Conservation (phyloP, 495 filamentous ascomycete species). For the Coniosporium apollinis region DNA sequence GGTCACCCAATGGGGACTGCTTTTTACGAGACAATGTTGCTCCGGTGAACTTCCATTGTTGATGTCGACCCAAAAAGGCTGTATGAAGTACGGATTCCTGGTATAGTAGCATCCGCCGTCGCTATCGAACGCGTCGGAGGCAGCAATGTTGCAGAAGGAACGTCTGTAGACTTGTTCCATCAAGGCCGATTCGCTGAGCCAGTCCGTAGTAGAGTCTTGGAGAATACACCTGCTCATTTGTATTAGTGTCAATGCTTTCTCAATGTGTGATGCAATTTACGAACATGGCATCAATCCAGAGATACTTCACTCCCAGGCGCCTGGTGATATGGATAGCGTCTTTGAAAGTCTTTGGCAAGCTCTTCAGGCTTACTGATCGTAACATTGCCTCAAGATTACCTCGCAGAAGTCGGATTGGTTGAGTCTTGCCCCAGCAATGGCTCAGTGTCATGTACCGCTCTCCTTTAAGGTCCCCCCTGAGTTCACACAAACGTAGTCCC, state of each 20-base stretch:
- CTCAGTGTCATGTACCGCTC: constrained; percentile 2
- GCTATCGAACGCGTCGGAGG: constrained; percentile 1
- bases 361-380: too few species aligned
- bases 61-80: not conserved
- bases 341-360: constrained; percentile 6
- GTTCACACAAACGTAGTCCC: too few species aligned
- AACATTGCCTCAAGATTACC: too few species aligned
- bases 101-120: not conserved
- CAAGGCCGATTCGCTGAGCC: not conserved
- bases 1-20: not conserved
- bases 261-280: too few species aligned
- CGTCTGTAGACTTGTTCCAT: constrained; percentile 4
- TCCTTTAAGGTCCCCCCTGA: too few species aligned
- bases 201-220: constrained; percentile 3
- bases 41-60: not conserved
- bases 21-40: constrained; percentile 1
- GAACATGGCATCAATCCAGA: constrained; percentile 10
- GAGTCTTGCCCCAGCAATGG: constrained; percentile 2
- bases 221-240: too few species aligned
- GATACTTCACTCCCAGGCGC: constrained; percentile 5
- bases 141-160: constrained; percentile 6
- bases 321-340: constrained; percentile 4
- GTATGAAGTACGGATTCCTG: not conserved
- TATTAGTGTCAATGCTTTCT: too few species aligned
- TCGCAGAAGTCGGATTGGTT: too few species aligned